phyloP scores from a whole-genome alignment of 208 protist species.

The Histomonas meleagridis region DNA sequence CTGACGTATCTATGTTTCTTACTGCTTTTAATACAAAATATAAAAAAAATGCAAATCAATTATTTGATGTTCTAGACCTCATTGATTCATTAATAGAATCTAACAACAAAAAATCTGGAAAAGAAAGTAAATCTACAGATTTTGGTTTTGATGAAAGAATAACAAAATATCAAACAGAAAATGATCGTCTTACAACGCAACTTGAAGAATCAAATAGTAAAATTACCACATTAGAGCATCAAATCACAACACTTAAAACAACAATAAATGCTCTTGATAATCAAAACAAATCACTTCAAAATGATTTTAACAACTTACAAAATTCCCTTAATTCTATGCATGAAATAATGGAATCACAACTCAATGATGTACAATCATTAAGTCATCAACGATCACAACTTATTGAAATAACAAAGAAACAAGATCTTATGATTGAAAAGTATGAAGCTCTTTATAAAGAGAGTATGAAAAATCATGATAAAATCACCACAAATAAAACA shows the following conservation, averaged over 20 bases:
- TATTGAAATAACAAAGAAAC: not conserved
- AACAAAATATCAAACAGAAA: not conserved
- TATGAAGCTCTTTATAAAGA: no score
- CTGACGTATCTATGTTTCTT: not conserved
- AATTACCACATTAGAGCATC: not conserved
- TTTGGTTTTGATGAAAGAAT: not conserved
- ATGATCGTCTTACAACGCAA: not conserved
- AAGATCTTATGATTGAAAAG: not conserved
- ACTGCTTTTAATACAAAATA: constrained; percentile 11
- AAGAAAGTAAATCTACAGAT: not conserved
- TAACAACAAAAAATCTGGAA: not conserved
- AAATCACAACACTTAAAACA: not conserved
- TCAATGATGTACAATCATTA: not conserved
- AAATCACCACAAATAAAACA: no score
- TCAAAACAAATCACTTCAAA: not conserved
- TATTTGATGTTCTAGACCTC: not conserved
- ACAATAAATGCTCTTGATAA: not conserved
- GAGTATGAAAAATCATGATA: no score
- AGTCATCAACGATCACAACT: not conserved
- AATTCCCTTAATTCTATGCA: not conserved
- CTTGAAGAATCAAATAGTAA: not conserved
- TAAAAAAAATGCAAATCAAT: not conserved
- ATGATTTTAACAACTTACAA: not conserved
- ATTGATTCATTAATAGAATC: not conserved
- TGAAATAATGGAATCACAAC: not conserved